Evolutionary conservation across 331 rosid species (phyloP), one percentile per base, ranked within the genome.

Genomic region (Cucumis variabilis): DNA sequence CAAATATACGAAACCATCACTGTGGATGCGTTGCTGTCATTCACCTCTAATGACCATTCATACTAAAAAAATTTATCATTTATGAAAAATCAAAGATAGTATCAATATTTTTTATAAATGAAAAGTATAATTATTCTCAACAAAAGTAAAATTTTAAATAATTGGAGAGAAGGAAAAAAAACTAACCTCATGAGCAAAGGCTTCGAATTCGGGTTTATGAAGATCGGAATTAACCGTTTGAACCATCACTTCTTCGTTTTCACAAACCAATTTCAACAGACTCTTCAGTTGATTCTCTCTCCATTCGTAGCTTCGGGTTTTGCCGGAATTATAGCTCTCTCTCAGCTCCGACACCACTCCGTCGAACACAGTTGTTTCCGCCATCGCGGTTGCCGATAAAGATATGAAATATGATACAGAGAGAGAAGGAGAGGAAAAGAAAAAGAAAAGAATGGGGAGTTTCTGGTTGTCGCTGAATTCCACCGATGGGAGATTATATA

Each of bases 241-340:
- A 30, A 86, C 9, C 33, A 96, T 93, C 7, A 85, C 92, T 48
- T 76, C 48, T 76, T 96, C 94, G 27, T 92, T 88, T 0, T 82
- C 30, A 63, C 91, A 88, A 0, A 68, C 27, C 37, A 96, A 23
- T 13, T 86, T 88, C 62, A 87, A 0, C 3, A 94, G 73, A 1
- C 69, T 89, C 88, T 93, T 89, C 88, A 94, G 25, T 91, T 94
- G 98, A 4, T 94, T 88, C 62, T 6, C 51, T 88, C 99, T 93
- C 99, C 99, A 96, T 58, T 92, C 92, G 20, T 90, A 93, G 88
- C 94, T 91, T n/a, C 90, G 88, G 6, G 95, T 94, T 73, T 89
- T 90, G 0, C 96, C 95, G 12, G 93, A 85, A 19, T 48, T 86
- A 65, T 86, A 93, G 60, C 89, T 65, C 33, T 7, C 87, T 83